Evolutionary conservation across 306 rosid genomes (phyloP), one percentile per base, ranked within the genome.

Genomic region (Medicago arabica): DNA sequence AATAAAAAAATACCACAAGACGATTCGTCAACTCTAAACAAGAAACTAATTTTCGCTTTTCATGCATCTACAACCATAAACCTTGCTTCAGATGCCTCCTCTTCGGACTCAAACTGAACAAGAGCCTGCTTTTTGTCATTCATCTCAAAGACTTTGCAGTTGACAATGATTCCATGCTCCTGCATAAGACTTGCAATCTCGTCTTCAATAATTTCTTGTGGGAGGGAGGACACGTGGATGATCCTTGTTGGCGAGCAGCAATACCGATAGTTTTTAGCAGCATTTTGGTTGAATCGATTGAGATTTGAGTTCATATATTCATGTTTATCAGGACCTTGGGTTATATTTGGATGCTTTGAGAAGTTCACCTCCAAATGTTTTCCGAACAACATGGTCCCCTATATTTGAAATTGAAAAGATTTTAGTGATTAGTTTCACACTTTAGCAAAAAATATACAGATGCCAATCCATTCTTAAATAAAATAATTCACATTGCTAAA

Each of bases 41-140:
- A n/a, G n/a, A n/a, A n/a, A n/a, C n/a, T n/a, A n/a, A n/a, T n/a
- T n/a, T n/a, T n/a, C n/a, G n/a, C n/a, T n/a, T n/a, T n/a, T n/a
- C n/a, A n/a, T n/a, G n/a, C n/a, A n/a, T n/a, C n/a, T n/a, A n/a
- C n/a, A n/a, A n/a, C n/a, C n/a, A n/a, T n/a, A n/a, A n/a, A n/a
- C n/a, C n/a, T n/a, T n/a, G 99, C 97, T 79, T 96, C 99, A 6
- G 99, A 89, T 31, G 99, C 98, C 81, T 89, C 91, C 86, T 92
- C 99, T 90, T 96, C 98, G 0, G 89, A 88, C 54, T 96, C 99
- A 49, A 90, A 96, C 85, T 90, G 86, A 74, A 89, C 92, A 43
- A 96, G 88, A 4, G 98, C 90, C 83, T 92, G 99, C 81, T 92
- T 96, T 82, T 92, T 96, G n/a, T 97, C 99, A 34, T 92, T 96